Evolutionary conservation across 106 monocot species (phyloP).

Genomic region (Phalaenopsis equestris): DNA sequence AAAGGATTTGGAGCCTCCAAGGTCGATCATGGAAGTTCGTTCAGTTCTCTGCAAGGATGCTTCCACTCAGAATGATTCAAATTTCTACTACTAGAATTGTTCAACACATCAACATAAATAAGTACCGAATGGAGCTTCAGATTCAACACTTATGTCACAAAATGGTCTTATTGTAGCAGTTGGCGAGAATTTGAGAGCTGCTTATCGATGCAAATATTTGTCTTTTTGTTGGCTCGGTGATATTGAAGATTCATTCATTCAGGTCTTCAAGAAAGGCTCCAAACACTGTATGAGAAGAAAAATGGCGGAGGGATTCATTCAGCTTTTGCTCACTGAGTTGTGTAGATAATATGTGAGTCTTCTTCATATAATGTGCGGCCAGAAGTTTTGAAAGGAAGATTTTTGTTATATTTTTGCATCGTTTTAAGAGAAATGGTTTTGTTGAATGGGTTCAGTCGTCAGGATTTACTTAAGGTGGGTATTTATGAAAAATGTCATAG

Average conservation of each 20-base stretch:
- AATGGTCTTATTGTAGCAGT: not conserved
- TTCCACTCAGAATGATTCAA: conserved; percentile 52
- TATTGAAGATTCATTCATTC: not conserved
- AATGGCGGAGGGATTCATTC: not conserved
- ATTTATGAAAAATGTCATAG: too few relatives aligned
- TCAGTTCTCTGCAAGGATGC: conserved; percentile 89
- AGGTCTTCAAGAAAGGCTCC: not conserved
- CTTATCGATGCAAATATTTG: not conserved
- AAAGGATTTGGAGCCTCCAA: conserved; percentile 79
- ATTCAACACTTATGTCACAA: not conserved
- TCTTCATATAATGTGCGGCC: not conserved
- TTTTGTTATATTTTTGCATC: not conserved
- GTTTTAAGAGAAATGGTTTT: not conserved
- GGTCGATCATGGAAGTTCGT: conserved; percentile 90
- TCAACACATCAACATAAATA: conserved; percentile 7
- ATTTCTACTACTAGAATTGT: conserved; percentile 58
- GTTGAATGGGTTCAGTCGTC: not conserved
- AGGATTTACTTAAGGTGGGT: not conserved
- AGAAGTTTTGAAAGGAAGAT: not conserved
- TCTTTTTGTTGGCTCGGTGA: not conserved
- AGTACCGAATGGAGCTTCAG: not conserved
- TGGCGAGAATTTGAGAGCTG: not conserved
- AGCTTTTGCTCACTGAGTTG: not conserved
- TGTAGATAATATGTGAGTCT: not conserved
- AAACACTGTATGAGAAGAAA: not conserved